A percentile compares a stretch with the other conserved stretches of the same genome.
Conservation (phyloP, 495 filamentous ascomycete genomes). For the Xylaria cubensis region DNA sequence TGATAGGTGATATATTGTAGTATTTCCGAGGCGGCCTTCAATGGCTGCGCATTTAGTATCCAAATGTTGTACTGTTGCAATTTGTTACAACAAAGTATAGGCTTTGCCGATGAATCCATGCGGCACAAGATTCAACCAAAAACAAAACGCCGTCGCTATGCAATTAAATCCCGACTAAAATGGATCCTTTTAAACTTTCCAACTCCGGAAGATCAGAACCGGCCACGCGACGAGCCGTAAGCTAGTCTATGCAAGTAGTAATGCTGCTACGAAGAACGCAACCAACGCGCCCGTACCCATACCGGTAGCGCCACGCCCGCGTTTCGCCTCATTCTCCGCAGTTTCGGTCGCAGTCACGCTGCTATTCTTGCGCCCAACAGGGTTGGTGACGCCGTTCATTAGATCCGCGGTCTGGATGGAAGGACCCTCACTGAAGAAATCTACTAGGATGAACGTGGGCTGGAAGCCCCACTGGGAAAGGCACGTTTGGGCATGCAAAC, state of each 20-base stretch:
- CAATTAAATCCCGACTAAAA: slow-evolving; percentile 22
- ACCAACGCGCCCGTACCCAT: slow-evolving; percentile 39
- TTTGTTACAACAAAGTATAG: neutral
- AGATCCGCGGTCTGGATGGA: slow-evolving; percentile 61
- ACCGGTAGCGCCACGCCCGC: slow-evolving; percentile 17
- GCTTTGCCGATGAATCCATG: neutral
- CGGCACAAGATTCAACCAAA: neutral
- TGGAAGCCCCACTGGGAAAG: slow-evolving; percentile 54
- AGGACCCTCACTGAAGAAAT: slow-evolving; percentile 71
- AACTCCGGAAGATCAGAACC: neutral
- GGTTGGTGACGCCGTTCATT: slow-evolving; percentile 61
- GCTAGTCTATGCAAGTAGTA: slow-evolving; percentile 35
- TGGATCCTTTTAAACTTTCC: neutral
- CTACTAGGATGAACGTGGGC: slow-evolving; percentile 68
- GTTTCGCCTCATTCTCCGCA: slow-evolving; percentile 22
- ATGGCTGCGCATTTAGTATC: neutral
- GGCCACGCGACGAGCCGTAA: neutral
- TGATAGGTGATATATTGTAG: neutral
- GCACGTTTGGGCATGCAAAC: slow-evolving; percentile 62
- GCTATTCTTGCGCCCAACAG: slow-evolving; percentile 42
- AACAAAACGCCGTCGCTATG: slow-evolving; percentile 43
- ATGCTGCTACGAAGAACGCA: slow-evolving; percentile 40
- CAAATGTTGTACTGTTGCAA: neutral
- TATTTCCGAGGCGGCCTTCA: neutral
- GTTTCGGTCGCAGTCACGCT: slow-evolving; percentile 19